Evolutionary conservation across 495 filamentous ascomycete species (phyloP), one percentile per base, ranked within the genome.

Genomic region (Parmelia sp.): DNA sequence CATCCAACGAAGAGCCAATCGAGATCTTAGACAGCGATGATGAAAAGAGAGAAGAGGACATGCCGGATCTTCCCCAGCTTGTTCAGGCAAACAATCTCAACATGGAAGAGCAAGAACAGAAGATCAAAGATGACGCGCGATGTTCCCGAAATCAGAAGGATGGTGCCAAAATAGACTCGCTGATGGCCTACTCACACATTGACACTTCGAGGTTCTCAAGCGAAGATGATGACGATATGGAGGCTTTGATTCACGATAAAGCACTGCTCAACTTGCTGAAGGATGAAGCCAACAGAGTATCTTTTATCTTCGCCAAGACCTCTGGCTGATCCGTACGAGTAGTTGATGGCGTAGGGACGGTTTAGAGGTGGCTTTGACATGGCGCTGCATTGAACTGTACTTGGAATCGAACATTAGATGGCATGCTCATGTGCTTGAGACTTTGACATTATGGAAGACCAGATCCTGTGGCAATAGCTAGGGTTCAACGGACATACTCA

Each of bases 151-250:
- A 62, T 19, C 70, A 68, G 25, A 71, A 70, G 7, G 71, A 74
- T 29, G 77, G 77, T 57, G 71, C 71, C 7, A 81, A 80, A 63
- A 82, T 88, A 73, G 76, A 86, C 49, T 79, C 82, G 33, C 72
- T 92, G 51, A 86, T 90, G 74, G 77, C 82, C 57, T 91, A 90
- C 72, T 66, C 75, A 55, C 89, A 92, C 69, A 81, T 91, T 55
- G 83, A 89, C 65, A 81, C 85, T 11, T 71, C 78, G 2, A 66
- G 64, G 3, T 61, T 77, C 68, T 35, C 53, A 5, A 62, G 35
- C 29, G 58, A 64, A 0, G 70, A 65, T 44, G 74, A 74, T 49
- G 71, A 83, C 49, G 70, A 70, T 57, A 68, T 72, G 56, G 76
- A 78, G 62, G 65, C 72, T 42, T 71, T 77, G 60, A 71, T 88